A percentile compares a stretch with the other conserved stretches of the same genome.
phyloP scores from a whole-genome alignment of 2,329 filamentous ascomycete species.

The Podosphaera fusca region DNA sequence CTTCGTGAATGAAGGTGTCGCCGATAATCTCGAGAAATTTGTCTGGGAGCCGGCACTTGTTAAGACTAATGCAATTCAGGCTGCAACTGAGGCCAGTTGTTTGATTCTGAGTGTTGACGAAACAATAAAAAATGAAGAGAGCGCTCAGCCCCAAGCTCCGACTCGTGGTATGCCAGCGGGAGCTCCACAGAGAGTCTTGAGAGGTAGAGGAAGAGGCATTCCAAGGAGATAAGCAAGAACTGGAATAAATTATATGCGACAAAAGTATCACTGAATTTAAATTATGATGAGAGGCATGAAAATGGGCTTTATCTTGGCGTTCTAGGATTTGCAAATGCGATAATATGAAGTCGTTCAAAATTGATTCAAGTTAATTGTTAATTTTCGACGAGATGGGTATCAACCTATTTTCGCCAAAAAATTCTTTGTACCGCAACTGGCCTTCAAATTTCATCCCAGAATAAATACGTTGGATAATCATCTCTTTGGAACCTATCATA shows the following conservation, averaged over 20 bases:
- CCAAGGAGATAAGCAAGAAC: slow-evolving; percentile 28
- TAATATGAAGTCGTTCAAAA: too few species aligned
- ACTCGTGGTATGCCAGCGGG: slow-evolving; percentile 50
- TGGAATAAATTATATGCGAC: not conserved
- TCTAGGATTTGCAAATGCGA: too few species aligned
- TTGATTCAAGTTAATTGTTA: too few species aligned
- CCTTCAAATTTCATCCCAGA: too few species aligned
- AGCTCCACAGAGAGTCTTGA: slow-evolving; percentile 70
- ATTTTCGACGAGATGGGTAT: too few species aligned
- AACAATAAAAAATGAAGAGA: slow-evolving; percentile 97
- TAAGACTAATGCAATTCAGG: slow-evolving; percentile 93
- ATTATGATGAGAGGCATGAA: too few species aligned
- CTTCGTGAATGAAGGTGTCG: slow-evolving; percentile 74
- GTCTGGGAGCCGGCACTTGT: slow-evolving; percentile 95
- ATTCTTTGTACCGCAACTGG: too few species aligned
- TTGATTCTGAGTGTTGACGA: slow-evolving; percentile 92
- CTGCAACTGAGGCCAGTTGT: slow-evolving; percentile 84
- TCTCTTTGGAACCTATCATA: too few species aligned
- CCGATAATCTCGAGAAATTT: slow-evolving; percentile 85
- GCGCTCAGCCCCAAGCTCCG: slow-evolving; percentile 59
- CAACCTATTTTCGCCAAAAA: too few species aligned
- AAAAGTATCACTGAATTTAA: too few species aligned
- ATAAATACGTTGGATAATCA: too few species aligned
- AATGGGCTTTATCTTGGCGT: too few species aligned
- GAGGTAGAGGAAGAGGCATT: slow-evolving; percentile 72